Base-by-base conservation (phyloP, 257 asterid species). In the Agastache rugosa region DNA sequence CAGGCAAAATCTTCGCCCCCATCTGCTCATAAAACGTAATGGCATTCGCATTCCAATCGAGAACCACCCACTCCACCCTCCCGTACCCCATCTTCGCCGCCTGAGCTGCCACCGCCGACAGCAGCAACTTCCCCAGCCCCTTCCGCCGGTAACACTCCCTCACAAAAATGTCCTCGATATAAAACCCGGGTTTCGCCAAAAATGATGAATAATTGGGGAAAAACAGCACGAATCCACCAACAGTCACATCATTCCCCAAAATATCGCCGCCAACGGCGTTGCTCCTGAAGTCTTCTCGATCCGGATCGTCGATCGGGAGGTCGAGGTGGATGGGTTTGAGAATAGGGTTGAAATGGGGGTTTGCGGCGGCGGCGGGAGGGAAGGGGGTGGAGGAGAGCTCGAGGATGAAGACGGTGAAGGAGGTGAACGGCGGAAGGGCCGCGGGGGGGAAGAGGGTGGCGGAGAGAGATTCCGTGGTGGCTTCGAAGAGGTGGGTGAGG, bases 1-100 rank as follows among this genome's bases (percentile, higher is more conserved):
- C 99, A 15, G 88, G 92, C 74, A 83, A 47, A 20, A 94, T 62
- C 79, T 90, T 63, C 6, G 97, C 97, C 37, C 97, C 97, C 91
- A 92, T 90, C 79, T 84, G 86, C 88, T 92, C 96, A 58, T 90
- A 94, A 63, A 94, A 94, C 51, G 65, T 61, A 2, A 94, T 87
- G 6, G 97, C 99, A 74, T 87, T 89, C 56, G 69, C 84, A 65
- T 94, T 94, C 97, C 99, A 89, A 67, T 92, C 97, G 27, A 90
- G 85, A 55, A 90, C 97, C 78, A 89, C 97, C 99, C 97, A 92
- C 75, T 94, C 98, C 77, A 94, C 97, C 54, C 97, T 83, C 25
- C 96, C 97, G 29, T 85, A 88, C 50, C 96, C 96, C 96, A 92
- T 87, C 83, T 85, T 90, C 41, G 97, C 91, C 39, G 97, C 99